phyloP scores from a whole-genome alignment of 1,284 basidiomycete genomes.

The Porphyrellus sp. region DNA sequence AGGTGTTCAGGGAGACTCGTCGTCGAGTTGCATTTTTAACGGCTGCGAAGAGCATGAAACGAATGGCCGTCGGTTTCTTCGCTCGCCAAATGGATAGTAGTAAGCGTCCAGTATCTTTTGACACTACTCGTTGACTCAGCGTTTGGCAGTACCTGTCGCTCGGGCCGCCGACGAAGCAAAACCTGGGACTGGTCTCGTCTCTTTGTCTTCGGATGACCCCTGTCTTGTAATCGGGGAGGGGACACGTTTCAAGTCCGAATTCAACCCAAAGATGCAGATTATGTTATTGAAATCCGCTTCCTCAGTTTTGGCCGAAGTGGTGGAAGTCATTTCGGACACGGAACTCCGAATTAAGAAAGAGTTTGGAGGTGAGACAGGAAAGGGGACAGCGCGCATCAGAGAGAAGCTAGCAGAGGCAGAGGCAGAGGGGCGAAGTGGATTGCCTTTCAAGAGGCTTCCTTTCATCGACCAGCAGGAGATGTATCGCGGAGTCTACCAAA shows the following conservation, averaged over 20 bases:
- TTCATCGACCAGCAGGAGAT: slow-evolving; percentile 92
- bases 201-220: slow-evolving; percentile 72
- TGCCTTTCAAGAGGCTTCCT: slow-evolving; percentile 77
- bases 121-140: slow-evolving; percentile 10
- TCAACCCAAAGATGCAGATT: slow-evolving; percentile 82
- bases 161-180: slow-evolving; percentile 90
- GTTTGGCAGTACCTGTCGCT: slow-evolving; percentile 77
- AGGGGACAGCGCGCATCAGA: slow-evolving; percentile 67
- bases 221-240: slow-evolving; percentile 77
- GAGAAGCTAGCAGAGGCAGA: slow-evolving; percentile 62
- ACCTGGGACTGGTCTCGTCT: slow-evolving; percentile 73
- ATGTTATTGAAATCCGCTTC: slow-evolving; percentile 83
- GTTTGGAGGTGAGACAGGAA: slow-evolving; percentile 81
- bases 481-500: slow-evolving; percentile 92
- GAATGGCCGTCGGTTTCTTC: slow-evolving; percentile 80
- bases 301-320: slow-evolving; percentile 80
- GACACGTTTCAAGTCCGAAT: slow-evolving; percentile 79
- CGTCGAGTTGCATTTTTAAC: slow-evolving; percentile 87
- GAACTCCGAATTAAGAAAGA: slow-evolving; percentile 84
- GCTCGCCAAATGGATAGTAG: slow-evolving; percentile 88
- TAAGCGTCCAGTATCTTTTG: slow-evolving; percentile 44
- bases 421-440: slow-evolving; percentile 53
- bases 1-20: slow-evolving; percentile 83
- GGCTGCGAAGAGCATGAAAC: slow-evolving; percentile 90
- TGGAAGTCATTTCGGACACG: slow-evolving; percentile 88